These are phyloP conservation scores for Pseudomicrostroma phylloplanum DNA, from an alignment of 1,284 basidiomycete species.

Conservation along the genomic window DNA sequence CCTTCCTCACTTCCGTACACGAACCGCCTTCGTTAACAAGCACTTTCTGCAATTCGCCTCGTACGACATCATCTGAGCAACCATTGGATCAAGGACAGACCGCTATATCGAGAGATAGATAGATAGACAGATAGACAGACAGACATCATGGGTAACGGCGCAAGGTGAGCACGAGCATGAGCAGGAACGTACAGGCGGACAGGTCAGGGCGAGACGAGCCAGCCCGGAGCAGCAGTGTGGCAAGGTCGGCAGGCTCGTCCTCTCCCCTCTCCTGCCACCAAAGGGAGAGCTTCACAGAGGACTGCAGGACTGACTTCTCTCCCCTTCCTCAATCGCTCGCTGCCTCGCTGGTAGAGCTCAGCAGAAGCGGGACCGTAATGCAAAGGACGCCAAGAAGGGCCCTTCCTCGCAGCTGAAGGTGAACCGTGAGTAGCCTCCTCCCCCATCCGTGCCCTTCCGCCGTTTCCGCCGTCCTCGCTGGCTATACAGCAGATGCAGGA, in stretches of 20 bases:
- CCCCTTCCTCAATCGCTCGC: neutral
- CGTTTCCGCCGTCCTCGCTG: neutral
- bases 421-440: slow-evolving; percentile 22
- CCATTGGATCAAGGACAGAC: too few relatives aligned
- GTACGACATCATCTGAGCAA: too few relatives aligned
- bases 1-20: too few relatives aligned
- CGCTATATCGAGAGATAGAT: too few relatives aligned
- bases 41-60: too few relatives aligned
- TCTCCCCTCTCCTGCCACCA: neutral
- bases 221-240: too few relatives aligned
- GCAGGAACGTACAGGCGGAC: too few relatives aligned
- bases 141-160: slow-evolving; percentile 37
- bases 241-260: too few relatives aligned
- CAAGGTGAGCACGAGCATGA: slow-evolving; percentile 25
- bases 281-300: neutral
- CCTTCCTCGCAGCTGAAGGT: slow-evolving; percentile 46
- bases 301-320: neutral
- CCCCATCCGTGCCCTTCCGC: neutral
- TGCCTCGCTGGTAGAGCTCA: slow-evolving; percentile 28
- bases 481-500: neutral
- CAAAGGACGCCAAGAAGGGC: slow-evolving; percentile 29
- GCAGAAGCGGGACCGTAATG: slow-evolving; percentile 49
- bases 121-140: neutral
- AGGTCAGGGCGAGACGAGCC: neutral
- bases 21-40: too few relatives aligned